These are phyloP conservation scores for Cardamine chenopodiifolia DNA, from an alignment of 345 rosid species.

Conservation along the genomic window DNA sequence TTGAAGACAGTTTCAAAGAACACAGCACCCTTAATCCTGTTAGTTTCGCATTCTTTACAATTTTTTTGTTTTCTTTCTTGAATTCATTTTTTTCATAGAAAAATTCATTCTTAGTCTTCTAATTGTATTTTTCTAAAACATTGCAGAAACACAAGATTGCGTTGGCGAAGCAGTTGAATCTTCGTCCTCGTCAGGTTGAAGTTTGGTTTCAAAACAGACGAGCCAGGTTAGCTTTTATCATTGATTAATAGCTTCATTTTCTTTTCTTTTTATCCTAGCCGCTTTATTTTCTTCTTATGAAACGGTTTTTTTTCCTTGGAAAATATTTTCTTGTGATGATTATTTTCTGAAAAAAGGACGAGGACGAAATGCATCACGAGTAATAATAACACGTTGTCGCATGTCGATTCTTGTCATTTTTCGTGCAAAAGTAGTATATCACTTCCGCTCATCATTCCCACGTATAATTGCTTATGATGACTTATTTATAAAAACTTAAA, in stretches of 20 bases:
- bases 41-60: conserved; percentile 34
- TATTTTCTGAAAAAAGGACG: conserved; percentile 32
- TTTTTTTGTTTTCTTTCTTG: neutral
- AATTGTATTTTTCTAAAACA: neutral
- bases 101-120: neutral
- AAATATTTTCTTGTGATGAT: conserved; percentile 27
- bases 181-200: conserved; percentile 94
- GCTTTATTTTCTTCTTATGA: neutral
- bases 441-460: conserved; percentile 42
- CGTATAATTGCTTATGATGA: conserved; percentile 21
- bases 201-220: conserved; percentile 98
- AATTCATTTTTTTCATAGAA: neutral
- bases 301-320: neutral
- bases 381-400: conserved; percentile 43
- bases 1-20: conserved; percentile 91
- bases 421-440: conserved; percentile 35
- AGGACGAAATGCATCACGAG: conserved; percentile 46
- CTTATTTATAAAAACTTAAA: conserved; percentile 4
- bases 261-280: neutral
- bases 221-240: conserved; percentile 63
- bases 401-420: conserved; percentile 41
- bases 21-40: conserved; percentile 90
- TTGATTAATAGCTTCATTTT: neutral
- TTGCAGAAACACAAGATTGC: conserved; percentile 80
- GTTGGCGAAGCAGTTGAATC: conserved; percentile 81